Base-by-base conservation (phyloP, 2,329 filamentous ascomycete genomes). In the Xylariaceae sp. region DNA sequence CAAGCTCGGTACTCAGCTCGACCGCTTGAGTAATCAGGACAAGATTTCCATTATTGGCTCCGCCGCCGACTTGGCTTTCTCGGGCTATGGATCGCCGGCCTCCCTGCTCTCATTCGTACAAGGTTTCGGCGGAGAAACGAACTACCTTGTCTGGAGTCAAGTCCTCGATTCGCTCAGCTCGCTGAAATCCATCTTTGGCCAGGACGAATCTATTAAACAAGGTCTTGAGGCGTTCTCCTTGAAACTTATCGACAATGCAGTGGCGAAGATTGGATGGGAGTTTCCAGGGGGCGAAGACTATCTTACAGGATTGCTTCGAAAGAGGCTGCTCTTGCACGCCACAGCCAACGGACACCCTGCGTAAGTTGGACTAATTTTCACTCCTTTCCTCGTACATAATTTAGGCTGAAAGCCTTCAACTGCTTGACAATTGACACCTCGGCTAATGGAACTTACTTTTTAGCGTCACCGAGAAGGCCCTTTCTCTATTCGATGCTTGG, bases 41-140 rank as follows among this genome's bases (percentile, higher is more conserved):
- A 95, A 94, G 76, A 96, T 97, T 64, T 89, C 90, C 41, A 83
- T 96, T 50, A 83, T 96, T 56, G 91, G 89, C 57, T 95, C 96
- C 65, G 90, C 92, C 26, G 88, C 88, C 46, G 91, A 94, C 49
- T 81, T 97, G 61, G 91, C 94, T 39, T 84, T 95, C 57, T 88
- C 94, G 55, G 94, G 94, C 27, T 84, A 94, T 67, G 86, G 87
- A 48, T 89, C 84, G 3, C 96, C 91, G 0, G 78, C 90, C 29
- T 88, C 88, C 6, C 78, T 99, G 9, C 76, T 99, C 32, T 85
- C 88, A 9, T 88, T 99, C 64, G 74, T 96, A 8, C 83, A 95
- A 70, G 87, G 88, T n/a, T 91, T 97, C 71, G 79, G 84, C 57
- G 76, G 80, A 50, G 94, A 99, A 73, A 80, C 80, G 1, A 90